Evolutionary conservation across 1,284 basidiomycete genomes (phyloP).

Genomic region (Gomphus sp.): DNA sequence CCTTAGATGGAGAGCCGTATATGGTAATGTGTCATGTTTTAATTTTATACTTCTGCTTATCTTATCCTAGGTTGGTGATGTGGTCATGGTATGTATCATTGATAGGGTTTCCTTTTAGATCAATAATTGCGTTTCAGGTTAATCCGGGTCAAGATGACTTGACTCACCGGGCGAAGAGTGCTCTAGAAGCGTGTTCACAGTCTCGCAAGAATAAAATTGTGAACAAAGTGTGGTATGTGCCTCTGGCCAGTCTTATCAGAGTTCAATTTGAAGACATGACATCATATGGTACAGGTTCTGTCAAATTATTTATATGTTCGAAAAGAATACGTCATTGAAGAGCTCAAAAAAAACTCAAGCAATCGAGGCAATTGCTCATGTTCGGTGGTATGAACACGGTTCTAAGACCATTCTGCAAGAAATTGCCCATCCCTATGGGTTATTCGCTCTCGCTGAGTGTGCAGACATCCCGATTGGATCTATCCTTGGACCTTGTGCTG

Average conservation of each 20-base stretch:
- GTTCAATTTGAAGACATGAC: background rate
- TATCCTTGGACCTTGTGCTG: conserved; percentile 46
- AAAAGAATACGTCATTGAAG: conserved; percentile 21
- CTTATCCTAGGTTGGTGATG: conserved; percentile 41
- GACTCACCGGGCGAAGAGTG: conserved; percentile 6
- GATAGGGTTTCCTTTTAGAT: conserved; percentile 22
- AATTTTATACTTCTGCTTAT: background rate
- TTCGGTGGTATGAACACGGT: conserved; percentile 56
- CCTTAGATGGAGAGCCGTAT: conserved; percentile 47
- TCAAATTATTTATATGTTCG: conserved; percentile 50
- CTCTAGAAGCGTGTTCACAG: conserved; percentile 1
- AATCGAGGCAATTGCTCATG: conserved; percentile 37
- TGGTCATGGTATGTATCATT: conserved; percentile 48
- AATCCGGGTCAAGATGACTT: conserved; percentile 7
- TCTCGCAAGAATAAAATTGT: conserved; percentile 32
- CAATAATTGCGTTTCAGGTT: conserved; percentile 1
- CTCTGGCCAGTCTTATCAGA: background rate
- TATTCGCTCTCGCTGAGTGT: conserved; percentile 48
- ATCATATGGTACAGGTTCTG: conserved; percentile 42
- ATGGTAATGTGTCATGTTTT: conserved; percentile 26
- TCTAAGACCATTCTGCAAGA: conserved; percentile 58
- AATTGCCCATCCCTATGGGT: conserved; percentile 45
- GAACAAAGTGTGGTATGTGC: conserved; percentile 43
- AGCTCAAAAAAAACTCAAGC: conserved; percentile 18
- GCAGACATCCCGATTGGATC: conserved; percentile 38